Evolutionary conservation across 2,329 filamentous ascomycete species (phyloP).

Genomic region (Cladosporium sp.): DNA sequence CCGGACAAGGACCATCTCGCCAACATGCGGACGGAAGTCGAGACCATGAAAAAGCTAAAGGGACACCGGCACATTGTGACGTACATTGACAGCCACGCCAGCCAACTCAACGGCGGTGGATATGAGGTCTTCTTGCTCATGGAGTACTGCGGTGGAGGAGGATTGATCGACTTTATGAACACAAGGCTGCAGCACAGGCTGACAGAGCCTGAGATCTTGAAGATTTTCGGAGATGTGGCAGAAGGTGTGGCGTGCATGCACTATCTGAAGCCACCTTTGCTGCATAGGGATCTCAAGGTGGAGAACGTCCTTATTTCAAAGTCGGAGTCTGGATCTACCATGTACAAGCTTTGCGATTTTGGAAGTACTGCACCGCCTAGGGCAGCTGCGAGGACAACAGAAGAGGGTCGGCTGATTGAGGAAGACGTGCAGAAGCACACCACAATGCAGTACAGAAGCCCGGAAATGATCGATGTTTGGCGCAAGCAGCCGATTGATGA

Average conservation of each 20-base stretch:
- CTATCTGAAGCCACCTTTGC: conserved; percentile 86
- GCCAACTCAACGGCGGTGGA: conserved; percentile 83
- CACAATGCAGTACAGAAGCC: conserved; percentile 93
- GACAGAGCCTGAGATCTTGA: conserved; percentile 94
- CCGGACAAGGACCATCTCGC: conserved; percentile 91
- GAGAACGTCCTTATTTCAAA: conserved; percentile 89
- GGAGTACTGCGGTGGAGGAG: conserved; percentile 94
- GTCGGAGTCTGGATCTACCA: conserved; percentile 53
- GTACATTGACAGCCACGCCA: conserved; percentile 97
- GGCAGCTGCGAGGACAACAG: conserved; percentile 77
- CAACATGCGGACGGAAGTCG: conserved; percentile 96
- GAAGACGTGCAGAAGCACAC: conserved; percentile 97
- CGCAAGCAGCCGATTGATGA: conserved; percentile 94
- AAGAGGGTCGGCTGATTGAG: conserved; percentile 87
- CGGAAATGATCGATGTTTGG: conserved; percentile 98
- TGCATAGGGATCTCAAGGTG: conserved; percentile 94
- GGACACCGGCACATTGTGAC: conserved; percentile 94
- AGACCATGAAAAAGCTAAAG: conserved; percentile 99
- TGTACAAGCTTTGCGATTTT: conserved; percentile 98
- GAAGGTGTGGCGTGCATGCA: conserved; percentile 99
- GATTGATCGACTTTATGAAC: conserved; percentile 99
- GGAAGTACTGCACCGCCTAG: conserved; percentile 81
- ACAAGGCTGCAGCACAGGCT: conserved; percentile 91
- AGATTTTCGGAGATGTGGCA: conserved; percentile 93
- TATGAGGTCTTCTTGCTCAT: conserved; percentile 98